phyloP scores from a whole-genome alignment of 129 eudicot species.

The Kitagawia praeruptora region DNA sequence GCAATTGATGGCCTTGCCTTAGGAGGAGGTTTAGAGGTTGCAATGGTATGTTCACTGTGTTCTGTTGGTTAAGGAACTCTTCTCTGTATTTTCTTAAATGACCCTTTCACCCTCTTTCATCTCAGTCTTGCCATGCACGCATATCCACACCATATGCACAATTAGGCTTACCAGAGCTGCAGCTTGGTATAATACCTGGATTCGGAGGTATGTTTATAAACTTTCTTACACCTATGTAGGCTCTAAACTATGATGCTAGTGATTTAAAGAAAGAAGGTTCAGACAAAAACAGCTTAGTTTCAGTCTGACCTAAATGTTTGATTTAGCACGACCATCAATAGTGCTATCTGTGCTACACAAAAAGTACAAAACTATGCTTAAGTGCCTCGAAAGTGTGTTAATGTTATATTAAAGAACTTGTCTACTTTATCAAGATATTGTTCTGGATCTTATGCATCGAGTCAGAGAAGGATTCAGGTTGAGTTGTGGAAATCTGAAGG shows the following conservation, averaged over 20 bases:
- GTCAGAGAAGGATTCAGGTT: no score
- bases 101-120: conserved; percentile 8
- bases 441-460: not conserved
- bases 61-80: conserved; percentile 1
- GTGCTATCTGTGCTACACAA: not conserved
- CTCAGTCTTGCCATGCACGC: conserved; percentile 86
- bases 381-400: not conserved
- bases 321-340: not conserved
- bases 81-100: not conserved
- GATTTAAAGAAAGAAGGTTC: not conserved
- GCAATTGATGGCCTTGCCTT: conserved; percentile 96
- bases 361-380: not conserved
- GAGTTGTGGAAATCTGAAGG: no score
- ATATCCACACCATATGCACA: conserved; percentile 81
- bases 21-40: conserved; percentile 98
- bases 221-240: not conserved
- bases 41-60: conserved; percentile 57
- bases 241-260: not conserved
- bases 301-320: not conserved
- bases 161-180: conserved; percentile 94
- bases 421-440: not conserved
- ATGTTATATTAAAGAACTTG: not conserved
- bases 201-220: conserved; percentile 67
- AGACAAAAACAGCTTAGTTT: not conserved
- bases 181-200: conserved; percentile 95